phyloP scores from a whole-genome alignment of 768 basidiomycete species.

The Kwoniella dejecticola region DNA sequence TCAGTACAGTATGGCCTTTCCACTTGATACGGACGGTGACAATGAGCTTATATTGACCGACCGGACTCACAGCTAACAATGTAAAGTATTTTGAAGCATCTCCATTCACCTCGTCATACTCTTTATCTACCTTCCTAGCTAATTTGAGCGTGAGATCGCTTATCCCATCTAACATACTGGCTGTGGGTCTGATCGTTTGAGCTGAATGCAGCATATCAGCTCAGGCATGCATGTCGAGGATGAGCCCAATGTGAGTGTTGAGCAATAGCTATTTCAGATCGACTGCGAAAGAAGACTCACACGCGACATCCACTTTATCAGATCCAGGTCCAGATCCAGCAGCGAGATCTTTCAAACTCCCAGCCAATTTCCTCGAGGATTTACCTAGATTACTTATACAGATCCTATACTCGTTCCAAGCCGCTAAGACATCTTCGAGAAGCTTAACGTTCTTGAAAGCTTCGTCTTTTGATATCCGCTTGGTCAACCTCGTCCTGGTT shows the following conservation, averaged over 20 bases:
- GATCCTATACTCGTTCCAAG: conserved; percentile 22
- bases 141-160: conserved; percentile 11
- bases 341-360: conserved; percentile 16
- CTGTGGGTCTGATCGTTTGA: conserved; percentile 18
- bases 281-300: not conserved
- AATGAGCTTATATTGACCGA: not conserved
- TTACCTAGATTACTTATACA: conserved; percentile 5
- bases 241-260: too few species aligned
- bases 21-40: not conserved
- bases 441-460: conserved; percentile 17
- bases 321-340: conserved; percentile 4
- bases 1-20: too few species aligned
- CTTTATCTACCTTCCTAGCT: conserved; percentile 17
- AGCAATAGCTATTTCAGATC: not conserved
- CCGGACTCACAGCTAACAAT: conserved; percentile 14
- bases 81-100: conserved; percentile 26
- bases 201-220: conserved; percentile 4
- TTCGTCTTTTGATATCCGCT: conserved; percentile 6
- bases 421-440: conserved; percentile 12
- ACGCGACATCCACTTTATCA: conserved; percentile 20
- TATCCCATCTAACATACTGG: conserved; percentile 10
- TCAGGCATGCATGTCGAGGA: not conserved
- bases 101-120: conserved; percentile 20
- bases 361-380: conserved; percentile 12
- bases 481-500: not conserved